These are phyloP conservation scores for Mycena maculata DNA, from an alignment of 768 basidiomycete species.

Conservation along the genomic window DNA sequence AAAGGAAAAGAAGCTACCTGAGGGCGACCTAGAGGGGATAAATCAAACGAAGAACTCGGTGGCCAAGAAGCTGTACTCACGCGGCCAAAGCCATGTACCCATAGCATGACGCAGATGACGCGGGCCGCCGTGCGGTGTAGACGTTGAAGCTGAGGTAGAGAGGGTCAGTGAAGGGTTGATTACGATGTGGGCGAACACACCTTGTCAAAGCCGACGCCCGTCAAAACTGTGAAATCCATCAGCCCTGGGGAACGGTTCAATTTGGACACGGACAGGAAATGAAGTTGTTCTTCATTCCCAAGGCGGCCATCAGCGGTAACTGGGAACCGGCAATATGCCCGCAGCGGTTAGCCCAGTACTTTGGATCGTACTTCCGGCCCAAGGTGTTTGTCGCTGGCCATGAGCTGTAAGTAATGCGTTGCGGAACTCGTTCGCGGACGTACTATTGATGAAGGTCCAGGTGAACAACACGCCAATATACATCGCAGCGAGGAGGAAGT, in stretches of 20 bases:
- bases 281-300: constrained; percentile 63
- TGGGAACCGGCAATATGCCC: constrained; percentile 49
- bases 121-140: constrained; percentile 55
- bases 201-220: constrained; percentile 49
- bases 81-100: constrained; percentile 49
- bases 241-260: not conserved
- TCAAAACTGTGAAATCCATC: constrained; percentile 43
- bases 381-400: constrained; percentile 34
- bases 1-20: not conserved
- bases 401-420: not conserved
- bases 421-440: not conserved
- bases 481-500: constrained; percentile 40
- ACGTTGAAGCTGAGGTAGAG: constrained; percentile 42
- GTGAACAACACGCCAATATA: constrained; percentile 45
- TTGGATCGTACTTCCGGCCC: constrained; percentile 26
- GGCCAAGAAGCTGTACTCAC: constrained; percentile 23
- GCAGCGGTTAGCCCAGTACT: constrained; percentile 45
- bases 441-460: constrained; percentile 48
- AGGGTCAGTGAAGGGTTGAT: not conserved
- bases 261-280: constrained; percentile 48
- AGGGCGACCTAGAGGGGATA: not conserved
- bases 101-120: constrained; percentile 49
- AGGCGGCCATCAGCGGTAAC: constrained; percentile 55
- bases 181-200: not conserved
- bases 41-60: not conserved